Conservation (phyloP, 2,329 filamentous ascomycete species). For the Colletotrichum karsti region DNA sequence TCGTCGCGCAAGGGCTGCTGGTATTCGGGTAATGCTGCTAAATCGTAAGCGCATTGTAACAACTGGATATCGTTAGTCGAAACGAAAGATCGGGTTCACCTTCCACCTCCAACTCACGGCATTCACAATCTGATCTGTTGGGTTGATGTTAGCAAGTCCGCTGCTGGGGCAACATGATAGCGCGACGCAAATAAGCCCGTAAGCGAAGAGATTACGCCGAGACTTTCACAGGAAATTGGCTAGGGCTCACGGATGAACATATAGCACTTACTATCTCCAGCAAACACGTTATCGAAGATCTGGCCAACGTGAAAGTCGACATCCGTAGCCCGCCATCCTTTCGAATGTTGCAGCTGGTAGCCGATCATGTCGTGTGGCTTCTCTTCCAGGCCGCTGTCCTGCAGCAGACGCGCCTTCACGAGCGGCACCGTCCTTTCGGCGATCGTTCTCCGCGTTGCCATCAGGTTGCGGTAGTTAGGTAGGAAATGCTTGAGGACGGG, state of each 20-base stretch:
- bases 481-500: not conserved
- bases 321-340: not conserved
- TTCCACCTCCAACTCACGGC: not conserved
- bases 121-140: slow-evolving; percentile 3
- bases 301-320: not conserved
- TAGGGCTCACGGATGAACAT: not conserved
- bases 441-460: not conserved
- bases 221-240: too few relatives aligned
- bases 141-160: not conserved
- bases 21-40: not conserved
- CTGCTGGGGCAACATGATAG: not conserved
- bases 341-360: not conserved
- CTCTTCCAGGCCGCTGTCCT: not conserved
- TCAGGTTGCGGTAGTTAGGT: not conserved
- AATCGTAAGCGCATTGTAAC: slow-evolving; percentile 4
- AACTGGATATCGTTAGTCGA: not conserved
- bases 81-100: too few relatives aligned
- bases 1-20: not conserved
- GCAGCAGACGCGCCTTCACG: not conserved
- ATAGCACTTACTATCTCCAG: not conserved
- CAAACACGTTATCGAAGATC: slow-evolving; percentile 12
- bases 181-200: not conserved
- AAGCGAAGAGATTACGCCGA: too few relatives aligned
- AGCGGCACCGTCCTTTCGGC: not conserved
- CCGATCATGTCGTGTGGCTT: not conserved